Evolutionary conservation across 805 yeast genomes (phyloP), one percentile per base, ranked within the genome.

Genomic region (Yarrowia sp.): DNA sequence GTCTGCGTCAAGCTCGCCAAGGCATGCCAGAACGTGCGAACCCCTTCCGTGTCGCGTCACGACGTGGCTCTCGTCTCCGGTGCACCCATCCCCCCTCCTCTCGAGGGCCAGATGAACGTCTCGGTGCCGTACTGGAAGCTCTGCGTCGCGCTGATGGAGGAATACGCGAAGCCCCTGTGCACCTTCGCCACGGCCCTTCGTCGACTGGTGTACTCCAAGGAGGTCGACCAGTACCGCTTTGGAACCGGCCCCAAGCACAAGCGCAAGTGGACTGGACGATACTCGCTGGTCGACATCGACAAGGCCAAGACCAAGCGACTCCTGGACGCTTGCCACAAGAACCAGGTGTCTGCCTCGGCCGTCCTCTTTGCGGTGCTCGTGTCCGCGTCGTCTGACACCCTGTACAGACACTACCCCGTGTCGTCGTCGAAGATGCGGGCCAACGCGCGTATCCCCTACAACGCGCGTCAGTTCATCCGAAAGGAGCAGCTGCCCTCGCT

Each of bases 391-490:
- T 47, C 55, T 2, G 55, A 47, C 7, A 47, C 55, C 6, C 55
- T 47, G 38, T 47, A 47, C 55, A 31, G 38, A 21, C 55, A 47
- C 55, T 47, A 31, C 29, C 55, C 55, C 38, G 55, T 47, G 18
- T 47, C 55, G 19, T 47, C 55, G 27, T 19, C 38, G 7, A 47
- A 47, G 22, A 47, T 47, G 55, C 55, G 55, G 5, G 55, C 38
- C 19, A 31, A 31, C 27, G 90, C 87, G 0, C 96, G 88, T 71
- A 87, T 92, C 60, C 81, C 89, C 0, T 90, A 96, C 91, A 92
- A 92, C 71, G 97, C 97, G 4, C 82, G 89, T 63, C 82, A 85
- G 55, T 92, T 86, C 73, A 93, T 92, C 73, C 84, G 84, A 62
- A 85, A 84, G 65, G 84, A 80, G 27, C 36, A 31, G 38, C 38